Percentiles rank a stretch among this genome's conserved stretches.
Evolutionary conservation across 371 early-diverging fungal species (phyloP).

Genomic region (Mucor saturninus): DNA sequence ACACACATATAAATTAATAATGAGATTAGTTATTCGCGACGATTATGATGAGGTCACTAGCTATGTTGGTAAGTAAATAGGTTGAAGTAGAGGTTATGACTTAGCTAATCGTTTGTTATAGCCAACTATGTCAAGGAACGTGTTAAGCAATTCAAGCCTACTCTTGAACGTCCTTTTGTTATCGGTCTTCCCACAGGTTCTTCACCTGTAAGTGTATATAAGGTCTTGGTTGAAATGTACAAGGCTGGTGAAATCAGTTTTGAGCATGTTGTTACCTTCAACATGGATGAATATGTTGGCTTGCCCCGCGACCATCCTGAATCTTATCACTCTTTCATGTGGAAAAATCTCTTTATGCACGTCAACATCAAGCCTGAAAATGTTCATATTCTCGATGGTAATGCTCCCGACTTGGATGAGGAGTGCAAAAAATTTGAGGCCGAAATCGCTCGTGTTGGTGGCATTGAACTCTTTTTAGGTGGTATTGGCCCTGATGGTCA

Average conservation of each 20-base stretch:
- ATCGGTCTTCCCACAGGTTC: slow-evolving; percentile 86
- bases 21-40: slow-evolving; percentile 77
- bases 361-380: slow-evolving; percentile 80
- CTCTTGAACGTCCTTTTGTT: slow-evolving; percentile 78
- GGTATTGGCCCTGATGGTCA: slow-evolving; percentile 87
- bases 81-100: slow-evolving; percentile 6
- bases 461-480: slow-evolving; percentile 39
- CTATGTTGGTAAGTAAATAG: slow-evolving; percentile 60
- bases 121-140: slow-evolving; percentile 47
- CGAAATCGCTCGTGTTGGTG: slow-evolving; percentile 76
- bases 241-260: slow-evolving; percentile 62
- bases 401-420: slow-evolving; percentile 76
- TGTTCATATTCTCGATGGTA: slow-evolving; percentile 83
- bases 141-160: slow-evolving; percentile 78
- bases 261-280: slow-evolving; percentile 66
- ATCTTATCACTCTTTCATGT: slow-evolving; percentile 89
- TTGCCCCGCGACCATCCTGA: slow-evolving; percentile 77
- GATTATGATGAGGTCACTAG: slow-evolving; percentile 66
- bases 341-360: slow-evolving; percentile 83
- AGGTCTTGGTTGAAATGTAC: slow-evolving; percentile 54
- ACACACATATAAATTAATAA: slow-evolving; percentile 23
- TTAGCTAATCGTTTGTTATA: slow-evolving; percentile 4
- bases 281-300: slow-evolving; percentile 68
- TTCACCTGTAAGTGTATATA: slow-evolving; percentile 77
- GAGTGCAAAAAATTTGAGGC: slow-evolving; percentile 82